Conservation (phyloP, 768 basidiomycete genomes). For the Xerocomus potaroensis region DNA sequence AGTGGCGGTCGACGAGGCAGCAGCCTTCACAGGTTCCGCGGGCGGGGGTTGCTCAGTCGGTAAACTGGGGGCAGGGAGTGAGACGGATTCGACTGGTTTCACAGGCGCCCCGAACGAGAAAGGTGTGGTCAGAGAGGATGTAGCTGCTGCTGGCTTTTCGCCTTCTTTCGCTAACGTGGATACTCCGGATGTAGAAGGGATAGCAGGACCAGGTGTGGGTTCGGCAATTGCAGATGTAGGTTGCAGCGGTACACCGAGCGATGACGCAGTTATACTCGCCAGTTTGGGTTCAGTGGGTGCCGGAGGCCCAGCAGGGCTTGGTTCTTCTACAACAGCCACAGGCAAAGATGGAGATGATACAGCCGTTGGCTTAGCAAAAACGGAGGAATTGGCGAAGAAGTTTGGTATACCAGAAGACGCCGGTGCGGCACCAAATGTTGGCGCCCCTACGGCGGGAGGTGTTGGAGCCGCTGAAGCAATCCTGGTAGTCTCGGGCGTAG, state of each 20-base stretch:
- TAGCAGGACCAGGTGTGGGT: background rate
- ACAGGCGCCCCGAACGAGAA: constrained; percentile 29
- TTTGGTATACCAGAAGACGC: constrained; percentile 44
- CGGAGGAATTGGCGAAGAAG: constrained; percentile 57
- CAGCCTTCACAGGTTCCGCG: constrained; percentile 6
- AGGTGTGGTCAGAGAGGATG: constrained; percentile 11
- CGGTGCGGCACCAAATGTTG: constrained; percentile 1
- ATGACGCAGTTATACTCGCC: constrained; percentile 4
- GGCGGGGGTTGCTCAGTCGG: constrained; percentile 9
- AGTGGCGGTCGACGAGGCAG: constrained; percentile 1
- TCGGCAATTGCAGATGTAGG: constrained; percentile 4
- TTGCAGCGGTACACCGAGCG: constrained; percentile 10
- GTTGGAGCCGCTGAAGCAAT: constrained; percentile 9
- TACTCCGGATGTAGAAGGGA: constrained; percentile 6
- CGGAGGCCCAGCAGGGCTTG: constrained; percentile 3
- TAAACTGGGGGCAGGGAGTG: constrained; percentile 2
- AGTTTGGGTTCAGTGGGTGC: constrained; percentile 4
- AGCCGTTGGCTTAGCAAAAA: constrained; percentile 37
- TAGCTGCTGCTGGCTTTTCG: constrained; percentile 11
- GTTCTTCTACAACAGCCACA: constrained; percentile 9
- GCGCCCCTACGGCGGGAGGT: constrained; percentile 3
- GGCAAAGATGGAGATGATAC: constrained; percentile 23
- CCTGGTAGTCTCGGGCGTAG: constrained; percentile 24
- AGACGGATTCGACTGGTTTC: constrained; percentile 19
- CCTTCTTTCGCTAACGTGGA: constrained; percentile 14